phyloP scores from a whole-genome alignment of 345 rosid genomes.

The Streptanthus diversifolius region DNA sequence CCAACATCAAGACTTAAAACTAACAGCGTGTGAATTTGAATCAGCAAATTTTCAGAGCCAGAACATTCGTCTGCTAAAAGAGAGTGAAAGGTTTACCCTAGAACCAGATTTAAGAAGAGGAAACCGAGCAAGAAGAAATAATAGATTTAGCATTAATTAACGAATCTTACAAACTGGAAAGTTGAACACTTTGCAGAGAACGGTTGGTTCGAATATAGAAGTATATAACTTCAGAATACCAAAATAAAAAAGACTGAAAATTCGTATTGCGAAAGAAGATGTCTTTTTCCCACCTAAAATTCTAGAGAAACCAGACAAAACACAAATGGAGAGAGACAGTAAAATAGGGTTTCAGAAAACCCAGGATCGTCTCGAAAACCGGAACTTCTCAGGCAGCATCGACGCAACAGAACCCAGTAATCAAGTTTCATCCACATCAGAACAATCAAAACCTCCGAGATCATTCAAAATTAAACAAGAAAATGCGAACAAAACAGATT shows the following conservation, averaged over 20 bases:
- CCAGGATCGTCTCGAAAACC: background rate
- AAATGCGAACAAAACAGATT: background rate
- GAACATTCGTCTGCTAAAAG: background rate
- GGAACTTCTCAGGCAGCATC: background rate
- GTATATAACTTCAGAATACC: conserved; percentile 18
- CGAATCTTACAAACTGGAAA: conserved; percentile 29
- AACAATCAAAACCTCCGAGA: background rate
- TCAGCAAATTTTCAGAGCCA: background rate
- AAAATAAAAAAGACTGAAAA: background rate
- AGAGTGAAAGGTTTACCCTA: conserved; percentile 7
- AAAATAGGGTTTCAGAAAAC: conserved; percentile 1
- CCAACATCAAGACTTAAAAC: background rate
- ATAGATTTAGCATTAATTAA: conserved; percentile 2
- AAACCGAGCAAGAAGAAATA: background rate
- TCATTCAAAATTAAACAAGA: background rate
- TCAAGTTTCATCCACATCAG: background rate
- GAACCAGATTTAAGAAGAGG: background rate
- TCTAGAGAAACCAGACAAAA: background rate
- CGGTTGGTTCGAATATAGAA: background rate
- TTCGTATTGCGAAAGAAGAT: background rate
- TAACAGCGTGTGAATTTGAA: conserved; percentile 2
- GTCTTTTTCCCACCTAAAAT: background rate
- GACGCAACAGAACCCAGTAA: background rate
- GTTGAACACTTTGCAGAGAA: conserved; percentile 9
- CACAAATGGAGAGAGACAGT: background rate